A percentile compares a stretch with the other conserved stretches of the same genome.
Evolutionary conservation across 2,329 filamentous ascomycete genomes (phyloP).

Genomic region (Cytospora piceae): DNA sequence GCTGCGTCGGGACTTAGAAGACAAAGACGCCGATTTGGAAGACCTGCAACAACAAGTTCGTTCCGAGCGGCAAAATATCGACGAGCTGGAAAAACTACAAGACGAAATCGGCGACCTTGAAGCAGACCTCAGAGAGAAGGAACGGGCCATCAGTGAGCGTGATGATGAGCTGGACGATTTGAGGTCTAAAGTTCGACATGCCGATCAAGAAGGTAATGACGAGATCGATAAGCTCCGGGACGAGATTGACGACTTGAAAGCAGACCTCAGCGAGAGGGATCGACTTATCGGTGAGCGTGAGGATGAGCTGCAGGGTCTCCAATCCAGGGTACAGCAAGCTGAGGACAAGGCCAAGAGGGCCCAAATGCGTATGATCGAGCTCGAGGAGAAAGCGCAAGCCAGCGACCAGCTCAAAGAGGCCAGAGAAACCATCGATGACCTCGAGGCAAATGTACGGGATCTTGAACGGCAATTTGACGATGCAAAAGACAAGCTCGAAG

Average conservation of each 20-base stretch:
- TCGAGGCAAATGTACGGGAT: constrained; percentile 58
- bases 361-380: constrained; percentile 53
- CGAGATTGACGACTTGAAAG: constrained; percentile 60
- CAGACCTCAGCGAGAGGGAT: constrained; percentile 60
- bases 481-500: constrained; percentile 57
- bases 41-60: constrained; percentile 64
- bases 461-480: constrained; percentile 60
- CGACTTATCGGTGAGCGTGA: constrained; percentile 59
- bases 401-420: constrained; percentile 59
- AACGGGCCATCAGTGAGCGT: constrained; percentile 71
- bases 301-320: constrained; percentile 56
- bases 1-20: constrained; percentile 59
- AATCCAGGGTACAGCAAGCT: constrained; percentile 50
- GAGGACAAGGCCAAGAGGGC: constrained; percentile 63
- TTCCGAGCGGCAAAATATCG: constrained; percentile 57
- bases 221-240: constrained; percentile 45
- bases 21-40: constrained; percentile 63
- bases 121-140: constrained; percentile 74
- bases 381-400: constrained; percentile 60
- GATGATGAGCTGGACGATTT: constrained; percentile 75
- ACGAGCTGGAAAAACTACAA: constrained; percentile 67
- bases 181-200: constrained; percentile 56
- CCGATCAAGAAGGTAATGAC: constrained; percentile 48
- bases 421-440: constrained; percentile 60
- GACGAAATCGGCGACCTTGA: constrained; percentile 79